phyloP scores from a whole-genome alignment of 1,284 basidiomycete species.

The Tilletia caries region DNA sequence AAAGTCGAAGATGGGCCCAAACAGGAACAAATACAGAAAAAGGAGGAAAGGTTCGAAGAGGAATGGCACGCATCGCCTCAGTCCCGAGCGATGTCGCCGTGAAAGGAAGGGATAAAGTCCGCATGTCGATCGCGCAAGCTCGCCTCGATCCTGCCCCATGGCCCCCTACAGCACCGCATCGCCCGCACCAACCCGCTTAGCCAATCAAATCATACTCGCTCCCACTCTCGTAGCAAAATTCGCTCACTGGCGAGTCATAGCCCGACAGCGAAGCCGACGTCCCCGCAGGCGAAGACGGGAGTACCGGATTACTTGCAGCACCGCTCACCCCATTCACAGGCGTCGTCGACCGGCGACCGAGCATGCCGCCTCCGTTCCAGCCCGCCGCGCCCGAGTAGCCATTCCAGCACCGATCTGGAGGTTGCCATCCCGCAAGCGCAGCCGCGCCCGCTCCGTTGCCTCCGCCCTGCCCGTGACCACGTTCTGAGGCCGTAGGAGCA shows the following conservation, averaged over 20 bases:
- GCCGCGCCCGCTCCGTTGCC: background rate
- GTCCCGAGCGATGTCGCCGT: too few species aligned
- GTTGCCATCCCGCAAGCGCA: background rate
- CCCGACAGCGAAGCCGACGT: slow-evolving; percentile 18
- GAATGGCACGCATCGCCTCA: background rate
- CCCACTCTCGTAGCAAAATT: slow-evolving; percentile 47
- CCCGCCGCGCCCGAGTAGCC: background rate
- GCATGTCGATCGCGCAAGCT: too few species aligned
- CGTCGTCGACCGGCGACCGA: background rate
- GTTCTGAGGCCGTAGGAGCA: background rate
- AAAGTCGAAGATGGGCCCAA: slow-evolving; percentile 2
- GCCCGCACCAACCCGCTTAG: too few species aligned
- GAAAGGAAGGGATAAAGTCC: too few species aligned
- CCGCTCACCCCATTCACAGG: background rate
- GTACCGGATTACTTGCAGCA: slow-evolving; percentile 16
- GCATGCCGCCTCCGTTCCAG: background rate
- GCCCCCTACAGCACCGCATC: too few species aligned
- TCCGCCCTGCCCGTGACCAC: background rate
- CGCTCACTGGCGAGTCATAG: slow-evolving; percentile 42
- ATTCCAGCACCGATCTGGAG: background rate
- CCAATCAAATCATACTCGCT: slow-evolving; percentile 46
- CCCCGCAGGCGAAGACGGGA: slow-evolving; percentile 32
- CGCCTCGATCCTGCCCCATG: too few species aligned
- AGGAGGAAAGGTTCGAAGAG: background rate
- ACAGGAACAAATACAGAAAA: background rate